phyloP scores from a whole-genome alignment of 371 early-diverging fungal species.

The Chytridium lagenaria region DNA sequence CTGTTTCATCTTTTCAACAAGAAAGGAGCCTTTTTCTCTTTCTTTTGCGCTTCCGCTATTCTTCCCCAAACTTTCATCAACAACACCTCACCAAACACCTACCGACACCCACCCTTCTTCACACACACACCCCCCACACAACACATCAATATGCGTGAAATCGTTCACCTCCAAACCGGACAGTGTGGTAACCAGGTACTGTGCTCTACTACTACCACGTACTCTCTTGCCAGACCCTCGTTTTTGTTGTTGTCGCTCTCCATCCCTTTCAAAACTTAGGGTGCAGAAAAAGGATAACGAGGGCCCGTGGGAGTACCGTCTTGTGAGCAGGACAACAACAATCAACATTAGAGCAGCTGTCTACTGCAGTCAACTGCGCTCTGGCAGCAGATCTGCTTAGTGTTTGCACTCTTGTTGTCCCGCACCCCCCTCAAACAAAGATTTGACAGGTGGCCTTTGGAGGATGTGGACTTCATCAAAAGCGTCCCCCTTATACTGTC shows the following conservation, averaged over 20 bases:
- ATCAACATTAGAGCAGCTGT: too few relatives aligned
- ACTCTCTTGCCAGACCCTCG: background rate
- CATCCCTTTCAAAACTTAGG: background rate
- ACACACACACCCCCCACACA: background rate
- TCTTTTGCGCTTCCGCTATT: background rate
- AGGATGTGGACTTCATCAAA: background rate
- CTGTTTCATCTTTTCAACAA: background rate
- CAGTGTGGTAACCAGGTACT: constrained; percentile 66
- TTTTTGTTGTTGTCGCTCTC: background rate
- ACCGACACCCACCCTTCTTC: constrained; percentile 8
- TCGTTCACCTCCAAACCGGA: constrained; percentile 99
- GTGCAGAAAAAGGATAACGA: too few relatives aligned
- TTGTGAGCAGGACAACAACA: constrained; percentile 4
- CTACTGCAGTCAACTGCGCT: too few relatives aligned
- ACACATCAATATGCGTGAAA: constrained; percentile 94
- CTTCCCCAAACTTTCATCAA: background rate
- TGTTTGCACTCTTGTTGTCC: too few relatives aligned
- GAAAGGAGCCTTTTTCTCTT: background rate
- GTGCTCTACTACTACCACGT: background rate
- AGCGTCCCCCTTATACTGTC: background rate
- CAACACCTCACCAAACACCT: background rate
- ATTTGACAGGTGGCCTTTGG: too few relatives aligned
- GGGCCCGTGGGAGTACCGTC: too few relatives aligned
- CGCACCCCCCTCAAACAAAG: too few relatives aligned
- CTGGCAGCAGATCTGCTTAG: too few relatives aligned